Base-by-base conservation (phyloP, 345 rosid species). In the Camelina neglecta region DNA sequence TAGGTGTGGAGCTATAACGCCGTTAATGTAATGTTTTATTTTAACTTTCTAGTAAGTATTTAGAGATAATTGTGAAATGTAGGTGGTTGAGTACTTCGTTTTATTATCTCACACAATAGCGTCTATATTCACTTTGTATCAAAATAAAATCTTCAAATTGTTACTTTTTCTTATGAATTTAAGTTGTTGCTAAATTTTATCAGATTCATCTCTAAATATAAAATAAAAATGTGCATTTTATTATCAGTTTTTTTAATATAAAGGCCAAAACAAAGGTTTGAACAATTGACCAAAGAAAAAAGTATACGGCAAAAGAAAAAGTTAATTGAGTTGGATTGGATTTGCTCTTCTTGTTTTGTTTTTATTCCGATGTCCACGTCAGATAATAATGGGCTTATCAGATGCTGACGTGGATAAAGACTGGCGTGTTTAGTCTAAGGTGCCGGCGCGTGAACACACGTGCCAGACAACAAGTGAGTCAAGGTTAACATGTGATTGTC, bases 331-430 rank as follows among this genome's bases (percentile, higher is more conserved):
- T 35, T 35, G 38, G 38, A 4, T n/a, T 48, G 0, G 60, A 24
- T 36, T 33, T 71, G 26, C 5, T 71, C 9, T 16, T 29, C 47
- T 5, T 31, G 1, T 33, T 13, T 26, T 20, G 9, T 0, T 35
- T 8, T 2, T 61, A 21, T 26, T n/a, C 13, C 44, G 18, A 41
- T 0, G 16, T 29, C 23, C 76, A 72, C 76, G 76, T 72, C 53
- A 72, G 39, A 1, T 2, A 4, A 1, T 18, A 6, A n/a, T 56
- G 29, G 57, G 47, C 9, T 9, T 41, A 18, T 29, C 9, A 41
- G 38, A 2, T 45, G 74, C 31, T 70, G 71, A 70, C 71, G 70
- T 70, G 73, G 61, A 18, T 15, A 10, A 12, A 24, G 18, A 54
- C 16, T 54, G 26, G 57, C 65, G 65, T 33, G 58, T 11, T 56